Evolutionary conservation across 75 land plant species (phyloP).

Genomic region (Azolla pinnata): DNA sequence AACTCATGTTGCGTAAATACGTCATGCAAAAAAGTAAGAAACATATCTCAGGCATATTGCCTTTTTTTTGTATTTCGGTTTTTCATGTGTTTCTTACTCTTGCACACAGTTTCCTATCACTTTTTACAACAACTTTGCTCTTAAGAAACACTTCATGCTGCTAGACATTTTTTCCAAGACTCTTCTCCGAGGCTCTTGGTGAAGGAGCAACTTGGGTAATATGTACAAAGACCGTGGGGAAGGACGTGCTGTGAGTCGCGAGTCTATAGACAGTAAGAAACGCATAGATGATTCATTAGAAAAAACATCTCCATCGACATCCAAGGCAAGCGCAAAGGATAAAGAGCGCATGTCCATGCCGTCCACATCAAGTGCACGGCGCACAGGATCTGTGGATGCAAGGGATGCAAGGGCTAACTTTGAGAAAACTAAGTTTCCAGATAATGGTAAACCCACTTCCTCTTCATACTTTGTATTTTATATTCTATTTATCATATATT

Average conservation of each 20-base stretch:
- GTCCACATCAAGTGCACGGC: not conserved
- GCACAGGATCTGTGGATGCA: not conserved
- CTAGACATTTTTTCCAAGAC: too few relatives aligned
- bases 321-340: conserved; percentile 43
- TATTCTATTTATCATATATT: too few relatives aligned
- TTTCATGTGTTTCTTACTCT: too few relatives aligned
- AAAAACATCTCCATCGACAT: conserved; percentile 52
- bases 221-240: conserved; percentile 44
- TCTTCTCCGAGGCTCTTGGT: too few relatives aligned
- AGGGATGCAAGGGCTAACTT: not conserved
- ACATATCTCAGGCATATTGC: too few relatives aligned
- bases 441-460: conserved; percentile 16
- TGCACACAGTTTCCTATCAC: too few relatives aligned
- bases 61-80: too few relatives aligned
- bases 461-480: not conserved
- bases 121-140: too few relatives aligned
- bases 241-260: conserved; percentile 22
- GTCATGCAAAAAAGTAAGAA: too few relatives aligned
- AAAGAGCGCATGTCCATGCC: conserved; percentile 17
- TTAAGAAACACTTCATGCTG: too few relatives aligned
- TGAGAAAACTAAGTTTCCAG: conserved; percentile 23
- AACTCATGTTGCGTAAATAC: too few relatives aligned
- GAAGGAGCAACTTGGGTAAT: conserved; percentile 11
- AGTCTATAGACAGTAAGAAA: conserved; percentile 40
- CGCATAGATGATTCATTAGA: conserved; percentile 54